A percentile compares a stretch with the other conserved stretches of the same genome.
Evolutionary conservation across 768 basidiomycete genomes (phyloP).

Genomic region (Lentinula sp.): DNA sequence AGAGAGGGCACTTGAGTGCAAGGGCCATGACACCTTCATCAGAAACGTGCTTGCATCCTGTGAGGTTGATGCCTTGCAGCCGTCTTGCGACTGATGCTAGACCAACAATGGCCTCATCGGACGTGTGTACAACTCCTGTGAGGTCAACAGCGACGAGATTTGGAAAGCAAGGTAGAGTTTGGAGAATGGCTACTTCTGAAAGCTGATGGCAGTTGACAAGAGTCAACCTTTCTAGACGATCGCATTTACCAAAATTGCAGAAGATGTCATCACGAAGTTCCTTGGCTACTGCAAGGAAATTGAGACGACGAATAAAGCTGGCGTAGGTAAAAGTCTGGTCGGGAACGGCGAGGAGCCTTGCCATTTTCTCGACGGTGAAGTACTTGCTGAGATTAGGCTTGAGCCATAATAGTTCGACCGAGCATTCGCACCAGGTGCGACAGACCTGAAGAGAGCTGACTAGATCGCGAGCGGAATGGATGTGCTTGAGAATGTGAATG

Average conservation of each 20-base stretch:
- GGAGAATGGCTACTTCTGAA: conserved; percentile 54
- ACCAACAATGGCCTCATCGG: conserved; percentile 65
- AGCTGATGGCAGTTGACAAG: conserved; percentile 74
- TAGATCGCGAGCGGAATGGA: conserved; percentile 71
- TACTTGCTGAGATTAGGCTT: conserved; percentile 73
- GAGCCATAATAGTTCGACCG: conserved; percentile 93
- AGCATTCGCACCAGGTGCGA: conserved; percentile 92
- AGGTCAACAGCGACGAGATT: conserved; percentile 85
- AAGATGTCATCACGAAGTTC: conserved; percentile 74
- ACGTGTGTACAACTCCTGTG: conserved; percentile 61
- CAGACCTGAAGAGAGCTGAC: conserved; percentile 75
- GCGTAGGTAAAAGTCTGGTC: conserved; percentile 85
- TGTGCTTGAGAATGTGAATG: conserved; percentile 84
- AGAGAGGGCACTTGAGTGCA: conserved; percentile 64
- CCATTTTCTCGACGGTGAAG: conserved; percentile 72
- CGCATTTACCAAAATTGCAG: conserved; percentile 63
- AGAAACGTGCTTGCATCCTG: conserved; percentile 75
- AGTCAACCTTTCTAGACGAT: conserved; percentile 82
- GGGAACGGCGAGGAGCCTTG: conserved; percentile 54
- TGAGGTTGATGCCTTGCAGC: conserved; percentile 89
- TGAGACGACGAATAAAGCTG: conserved; percentile 84
- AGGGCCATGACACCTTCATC: conserved; percentile 74
- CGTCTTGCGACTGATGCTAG: conserved; percentile 66
- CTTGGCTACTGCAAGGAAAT: conserved; percentile 68
- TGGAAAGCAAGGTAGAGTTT: conserved; percentile 64